Conservation (phyloP, 495 filamentous ascomycete species). For the Penicillium taxi region DNA sequence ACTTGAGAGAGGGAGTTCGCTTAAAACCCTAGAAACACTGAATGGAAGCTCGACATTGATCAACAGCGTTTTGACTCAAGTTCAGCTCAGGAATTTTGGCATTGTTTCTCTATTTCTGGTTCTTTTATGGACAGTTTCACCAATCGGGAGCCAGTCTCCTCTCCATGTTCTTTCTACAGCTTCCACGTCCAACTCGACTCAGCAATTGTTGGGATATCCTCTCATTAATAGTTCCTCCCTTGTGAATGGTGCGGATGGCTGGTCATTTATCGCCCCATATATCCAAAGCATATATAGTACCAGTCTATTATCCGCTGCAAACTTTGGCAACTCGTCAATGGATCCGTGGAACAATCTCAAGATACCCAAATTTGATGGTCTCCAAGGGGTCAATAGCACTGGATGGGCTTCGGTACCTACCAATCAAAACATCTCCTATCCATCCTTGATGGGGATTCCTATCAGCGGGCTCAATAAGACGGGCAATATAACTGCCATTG, state of each 20-base stretch:
- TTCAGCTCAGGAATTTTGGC: background rate
- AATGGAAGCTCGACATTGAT: constrained; percentile 1
- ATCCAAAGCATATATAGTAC: background rate
- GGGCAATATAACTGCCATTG: background rate
- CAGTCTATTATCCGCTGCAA: background rate
- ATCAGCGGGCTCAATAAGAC: background rate
- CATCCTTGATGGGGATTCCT: background rate
- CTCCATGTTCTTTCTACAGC: background rate
- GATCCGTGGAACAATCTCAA: background rate
- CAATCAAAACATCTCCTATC: constrained; percentile 1
- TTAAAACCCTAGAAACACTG: background rate
- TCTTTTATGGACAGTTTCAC: background rate
- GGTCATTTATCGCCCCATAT: background rate
- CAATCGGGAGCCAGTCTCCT: background rate
- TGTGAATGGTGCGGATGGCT: background rate
- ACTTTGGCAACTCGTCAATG: background rate
- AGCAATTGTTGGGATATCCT: background rate
- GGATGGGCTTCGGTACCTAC: background rate
- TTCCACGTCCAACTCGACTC: background rate
- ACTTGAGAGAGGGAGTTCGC: background rate
- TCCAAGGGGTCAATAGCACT: background rate
- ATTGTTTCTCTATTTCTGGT: background rate
- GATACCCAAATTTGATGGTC: background rate
- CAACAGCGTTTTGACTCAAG: background rate
- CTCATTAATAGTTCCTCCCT: constrained; percentile 1